These are phyloP conservation scores for Skeletonema grethae DNA, from an alignment of 108 stramenopile species.

Conservation along the genomic window DNA sequence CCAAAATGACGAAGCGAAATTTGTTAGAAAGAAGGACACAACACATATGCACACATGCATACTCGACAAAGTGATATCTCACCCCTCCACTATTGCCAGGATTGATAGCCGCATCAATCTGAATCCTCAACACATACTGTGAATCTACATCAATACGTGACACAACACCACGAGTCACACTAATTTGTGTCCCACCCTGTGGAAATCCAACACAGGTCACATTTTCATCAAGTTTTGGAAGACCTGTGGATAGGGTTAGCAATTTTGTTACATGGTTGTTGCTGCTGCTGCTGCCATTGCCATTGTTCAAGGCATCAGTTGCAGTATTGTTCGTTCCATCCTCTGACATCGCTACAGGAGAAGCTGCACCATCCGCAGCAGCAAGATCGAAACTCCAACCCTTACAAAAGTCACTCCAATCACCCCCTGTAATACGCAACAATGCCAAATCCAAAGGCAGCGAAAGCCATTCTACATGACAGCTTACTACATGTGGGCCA, in stretches of 20 bases:
- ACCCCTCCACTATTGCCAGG: conserved; percentile 64
- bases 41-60: neutral
- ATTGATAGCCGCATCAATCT: conserved; percentile 79
- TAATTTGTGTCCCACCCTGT: conserved; percentile 60
- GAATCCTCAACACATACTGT: conserved; percentile 58
- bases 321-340: neutral
- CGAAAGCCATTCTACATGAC: conserved; percentile 47
- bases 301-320: neutral
- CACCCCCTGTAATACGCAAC: conserved; percentile 39
- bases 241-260: conserved; percentile 17
- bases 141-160: conserved; percentile 63
- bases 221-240: conserved; percentile 64
- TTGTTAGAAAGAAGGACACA: neutral
- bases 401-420: conserved; percentile 44
- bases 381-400: conserved; percentile 23
- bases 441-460: conserved; percentile 55
- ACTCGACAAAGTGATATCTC: neutral
- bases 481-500: conserved; percentile 42
- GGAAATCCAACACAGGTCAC: conserved; percentile 78
- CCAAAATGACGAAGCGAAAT: no score
- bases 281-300: no score
- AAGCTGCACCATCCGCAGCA: neutral
- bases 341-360: neutral
- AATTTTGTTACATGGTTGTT: neutral
- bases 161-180: conserved; percentile 70